A percentile compares a stretch with the other conserved stretches of the same genome.
Evolutionary conservation across 1,284 basidiomycete genomes (phyloP).

Genomic region (Cutaneotrichosporon dermatis): DNA sequence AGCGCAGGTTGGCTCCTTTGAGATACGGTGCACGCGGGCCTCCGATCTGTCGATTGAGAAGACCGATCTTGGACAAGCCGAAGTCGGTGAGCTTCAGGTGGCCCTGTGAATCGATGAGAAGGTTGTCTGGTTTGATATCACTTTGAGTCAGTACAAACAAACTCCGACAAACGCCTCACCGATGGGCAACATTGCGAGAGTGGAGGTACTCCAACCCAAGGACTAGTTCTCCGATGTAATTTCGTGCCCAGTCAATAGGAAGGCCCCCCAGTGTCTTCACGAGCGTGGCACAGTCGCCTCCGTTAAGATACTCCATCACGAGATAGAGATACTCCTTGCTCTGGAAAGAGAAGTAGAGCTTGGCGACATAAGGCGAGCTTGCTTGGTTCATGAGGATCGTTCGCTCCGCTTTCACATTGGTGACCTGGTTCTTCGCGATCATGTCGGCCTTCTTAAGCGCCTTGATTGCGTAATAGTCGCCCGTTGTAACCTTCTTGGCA

Average conservation of each 20-base stretch:
- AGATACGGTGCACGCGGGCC: slow-evolving; percentile 57
- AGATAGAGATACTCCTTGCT: slow-evolving; percentile 93
- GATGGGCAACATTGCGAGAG: slow-evolving; percentile 89
- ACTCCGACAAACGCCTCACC: slow-evolving; percentile 56
- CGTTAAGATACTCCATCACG: slow-evolving; percentile 97
- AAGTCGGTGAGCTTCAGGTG: slow-evolving; percentile 98
- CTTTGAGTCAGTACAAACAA: slow-evolving; percentile 51
- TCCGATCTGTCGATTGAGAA: slow-evolving; percentile 91
- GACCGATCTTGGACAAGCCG: slow-evolving; percentile 92
- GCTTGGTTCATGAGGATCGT: slow-evolving; percentile 99
- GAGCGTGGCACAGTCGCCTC: slow-evolving; percentile 93
- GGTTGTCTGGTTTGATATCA: slow-evolving; percentile 96
- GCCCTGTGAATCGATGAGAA: slow-evolving; percentile 92
- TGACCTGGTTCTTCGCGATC: slow-evolving; percentile 99
- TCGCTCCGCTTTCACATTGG: slow-evolving; percentile 98
- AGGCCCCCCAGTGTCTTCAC: slow-evolving; percentile 92
- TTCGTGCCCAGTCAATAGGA: slow-evolving; percentile 93
- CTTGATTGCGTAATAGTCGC: slow-evolving; percentile 99
- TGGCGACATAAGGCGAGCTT: slow-evolving; percentile 98
- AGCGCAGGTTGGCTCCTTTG: slow-evolving; percentile 41
- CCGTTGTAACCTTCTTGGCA: slow-evolving; percentile 95
- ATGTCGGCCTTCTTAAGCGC: slow-evolving; percentile 99
- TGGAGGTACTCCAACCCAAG: slow-evolving; percentile 94
- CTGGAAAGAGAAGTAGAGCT: slow-evolving; percentile 98
- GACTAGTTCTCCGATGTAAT: slow-evolving; percentile 93